Evolutionary conservation across 2,329 filamentous ascomycete species (phyloP).

Genomic region (Hypoxylon sp.): DNA sequence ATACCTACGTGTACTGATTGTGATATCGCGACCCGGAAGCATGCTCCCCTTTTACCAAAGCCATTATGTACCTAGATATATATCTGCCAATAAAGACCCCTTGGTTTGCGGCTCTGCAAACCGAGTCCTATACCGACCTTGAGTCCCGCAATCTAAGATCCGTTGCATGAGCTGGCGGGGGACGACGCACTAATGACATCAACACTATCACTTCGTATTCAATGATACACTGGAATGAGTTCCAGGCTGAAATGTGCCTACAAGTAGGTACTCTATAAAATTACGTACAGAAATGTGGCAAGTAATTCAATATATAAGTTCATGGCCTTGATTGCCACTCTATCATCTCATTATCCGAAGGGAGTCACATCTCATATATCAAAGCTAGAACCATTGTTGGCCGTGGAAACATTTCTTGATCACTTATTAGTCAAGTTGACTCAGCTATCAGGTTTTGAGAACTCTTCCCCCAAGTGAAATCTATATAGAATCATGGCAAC

Average conservation of each 20-base stretch:
- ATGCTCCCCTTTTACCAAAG: neutral
- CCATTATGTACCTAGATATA: neutral
- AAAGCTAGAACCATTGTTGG: neutral
- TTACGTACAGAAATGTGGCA: neutral
- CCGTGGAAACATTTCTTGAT: neutral
- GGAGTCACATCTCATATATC: neutral
- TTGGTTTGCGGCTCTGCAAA: slow-evolving; percentile 1
- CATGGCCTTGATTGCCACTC: neutral
- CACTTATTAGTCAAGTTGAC: neutral
- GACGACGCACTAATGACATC: slow-evolving; percentile 45
- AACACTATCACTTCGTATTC: slow-evolving; percentile 27
- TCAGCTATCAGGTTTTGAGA: neutral
- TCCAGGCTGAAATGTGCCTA: slow-evolving; percentile 12
- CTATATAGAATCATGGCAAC: slow-evolving; percentile 27
- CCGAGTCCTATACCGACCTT: neutral
- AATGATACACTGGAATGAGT: neutral
- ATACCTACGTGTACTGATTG: neutral
- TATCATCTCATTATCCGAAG: neutral
- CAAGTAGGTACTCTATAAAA: slow-evolving; percentile 19
- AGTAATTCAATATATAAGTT: slow-evolving; percentile 22
- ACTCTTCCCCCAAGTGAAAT: neutral
- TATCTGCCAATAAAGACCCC: neutral
- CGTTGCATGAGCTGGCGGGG: slow-evolving; percentile 31
- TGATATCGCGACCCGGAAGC: neutral
- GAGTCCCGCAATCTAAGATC: slow-evolving; percentile 16